Evolutionary conservation across 768 basidiomycete species (phyloP).

Genomic region (Pleurotus djamor): DNA sequence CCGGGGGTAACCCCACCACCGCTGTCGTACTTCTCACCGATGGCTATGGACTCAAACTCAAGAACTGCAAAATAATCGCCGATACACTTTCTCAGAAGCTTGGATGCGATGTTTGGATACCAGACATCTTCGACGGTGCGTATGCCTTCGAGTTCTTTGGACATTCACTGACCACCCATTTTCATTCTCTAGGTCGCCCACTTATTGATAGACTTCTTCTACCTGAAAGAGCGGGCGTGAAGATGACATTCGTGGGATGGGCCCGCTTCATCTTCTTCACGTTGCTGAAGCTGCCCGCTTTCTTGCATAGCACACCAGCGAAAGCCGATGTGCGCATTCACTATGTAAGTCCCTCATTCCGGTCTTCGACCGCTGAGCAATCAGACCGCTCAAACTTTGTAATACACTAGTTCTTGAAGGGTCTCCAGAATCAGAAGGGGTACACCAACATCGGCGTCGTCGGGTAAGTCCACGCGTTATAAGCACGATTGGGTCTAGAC

Average conservation of each 20-base stretch:
- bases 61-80: constrained; percentile 55
- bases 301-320: constrained; percentile 27
- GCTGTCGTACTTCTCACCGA: constrained; percentile 58
- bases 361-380: background rate
- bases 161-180: background rate
- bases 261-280: constrained; percentile 21
- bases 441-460: constrained; percentile 38
- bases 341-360: constrained; percentile 13
- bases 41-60: constrained; percentile 49
- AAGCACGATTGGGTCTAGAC: background rate
- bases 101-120: constrained; percentile 63
- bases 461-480: constrained; percentile 21
- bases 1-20: constrained; percentile 20
- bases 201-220: constrained; percentile 20
- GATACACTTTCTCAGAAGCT: constrained; percentile 48
- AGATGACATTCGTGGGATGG: constrained; percentile 25
- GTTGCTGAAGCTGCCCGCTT: constrained; percentile 25
- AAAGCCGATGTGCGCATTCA: constrained; percentile 25
- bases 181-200: constrained; percentile 23
- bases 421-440: constrained; percentile 31
- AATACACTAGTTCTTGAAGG: constrained; percentile 21
- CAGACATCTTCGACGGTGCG: constrained; percentile 57
- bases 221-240: constrained; percentile 31
- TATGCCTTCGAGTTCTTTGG: background rate
- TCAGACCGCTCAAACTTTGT: background rate